Conservation (phyloP, 495 filamentous ascomycete genomes). For the Trichoderma erinaceum region DNA sequence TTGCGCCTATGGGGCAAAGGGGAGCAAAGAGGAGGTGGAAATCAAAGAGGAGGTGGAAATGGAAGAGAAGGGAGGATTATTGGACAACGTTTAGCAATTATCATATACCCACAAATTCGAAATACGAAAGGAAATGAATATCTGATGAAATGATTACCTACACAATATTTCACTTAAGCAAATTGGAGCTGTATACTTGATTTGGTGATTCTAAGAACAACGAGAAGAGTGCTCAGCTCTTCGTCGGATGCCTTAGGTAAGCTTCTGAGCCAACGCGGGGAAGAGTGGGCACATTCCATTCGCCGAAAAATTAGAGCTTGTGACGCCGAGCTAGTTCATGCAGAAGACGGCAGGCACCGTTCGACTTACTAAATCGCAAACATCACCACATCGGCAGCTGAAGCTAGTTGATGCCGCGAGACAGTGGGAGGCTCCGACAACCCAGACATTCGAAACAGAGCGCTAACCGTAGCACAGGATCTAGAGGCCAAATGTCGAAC, state of each 20-base stretch:
- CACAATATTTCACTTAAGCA: background rate
- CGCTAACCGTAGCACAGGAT: background rate
- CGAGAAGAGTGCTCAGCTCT: too few species aligned
- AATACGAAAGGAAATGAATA: background rate
- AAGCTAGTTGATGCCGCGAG: background rate
- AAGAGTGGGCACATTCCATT: slow-evolving; percentile 2
- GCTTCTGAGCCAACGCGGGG: slow-evolving; percentile 2
- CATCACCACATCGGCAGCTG: background rate
- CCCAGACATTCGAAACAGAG: background rate
- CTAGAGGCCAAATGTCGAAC: slow-evolving; percentile 9
- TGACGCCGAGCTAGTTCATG: background rate
- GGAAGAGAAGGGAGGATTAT: background rate
- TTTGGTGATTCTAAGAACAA: too few species aligned
- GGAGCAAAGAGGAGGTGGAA: background rate
- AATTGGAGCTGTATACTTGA: too few species aligned
- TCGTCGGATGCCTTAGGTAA: background rate
- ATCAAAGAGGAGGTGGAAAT: background rate
- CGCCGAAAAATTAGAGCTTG: background rate
- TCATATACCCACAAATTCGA: background rate
- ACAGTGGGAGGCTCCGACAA: background rate
- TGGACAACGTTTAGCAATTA: background rate
- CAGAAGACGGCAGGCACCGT: background rate
- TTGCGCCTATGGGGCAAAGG: background rate
- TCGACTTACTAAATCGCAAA: background rate
- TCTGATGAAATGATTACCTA: background rate